Evolutionary conservation across 192 early-diverging fungal genomes (phyloP).

Genomic region (Chytriomyces sp.): DNA sequence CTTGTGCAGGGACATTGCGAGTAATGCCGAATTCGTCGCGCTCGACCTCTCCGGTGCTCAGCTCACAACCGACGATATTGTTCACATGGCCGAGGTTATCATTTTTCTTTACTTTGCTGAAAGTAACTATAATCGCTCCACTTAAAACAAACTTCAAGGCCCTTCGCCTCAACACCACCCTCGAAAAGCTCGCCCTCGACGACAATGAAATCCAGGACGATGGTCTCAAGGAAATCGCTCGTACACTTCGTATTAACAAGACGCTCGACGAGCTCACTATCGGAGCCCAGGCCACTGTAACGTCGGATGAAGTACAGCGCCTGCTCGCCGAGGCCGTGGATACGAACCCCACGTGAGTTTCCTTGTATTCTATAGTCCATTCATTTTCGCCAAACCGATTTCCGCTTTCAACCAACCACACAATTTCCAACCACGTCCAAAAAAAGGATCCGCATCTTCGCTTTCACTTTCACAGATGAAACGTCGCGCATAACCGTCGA

Average conservation of each 20-base stretch:
- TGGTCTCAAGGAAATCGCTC: slow-evolving; percentile 45
- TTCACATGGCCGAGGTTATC: slow-evolving; percentile 4
- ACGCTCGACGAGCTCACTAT: slow-evolving; percentile 43
- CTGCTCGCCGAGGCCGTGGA: slow-evolving; percentile 1
- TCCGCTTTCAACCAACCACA: too few relatives aligned
- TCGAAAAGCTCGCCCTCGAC: slow-evolving; percentile 42
- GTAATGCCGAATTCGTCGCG: neutral
- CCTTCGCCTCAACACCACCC: slow-evolving; percentile 33
- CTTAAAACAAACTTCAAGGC: neutral
- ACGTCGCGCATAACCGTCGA: neutral
- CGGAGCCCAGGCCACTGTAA: slow-evolving; percentile 22
- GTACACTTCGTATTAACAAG: slow-evolving; percentile 39
- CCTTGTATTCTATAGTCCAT: neutral
- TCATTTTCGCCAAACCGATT: neutral
- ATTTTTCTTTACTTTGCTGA: neutral
- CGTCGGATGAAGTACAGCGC: neutral
- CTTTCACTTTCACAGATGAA: neutral
- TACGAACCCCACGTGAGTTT: neutral
- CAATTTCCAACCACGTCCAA: neutral
- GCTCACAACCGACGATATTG: slow-evolving; percentile 12
- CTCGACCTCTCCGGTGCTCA: slow-evolving; percentile 5
- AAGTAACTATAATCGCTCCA: neutral
- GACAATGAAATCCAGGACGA: slow-evolving; percentile 45
- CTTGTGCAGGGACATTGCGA: neutral
- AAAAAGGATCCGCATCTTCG: neutral